A percentile compares a stretch with the other conserved stretches of the same genome.
phyloP scores from a whole-genome alignment of 2,329 filamentous ascomycete genomes.

The Blumeriella jaapii region DNA sequence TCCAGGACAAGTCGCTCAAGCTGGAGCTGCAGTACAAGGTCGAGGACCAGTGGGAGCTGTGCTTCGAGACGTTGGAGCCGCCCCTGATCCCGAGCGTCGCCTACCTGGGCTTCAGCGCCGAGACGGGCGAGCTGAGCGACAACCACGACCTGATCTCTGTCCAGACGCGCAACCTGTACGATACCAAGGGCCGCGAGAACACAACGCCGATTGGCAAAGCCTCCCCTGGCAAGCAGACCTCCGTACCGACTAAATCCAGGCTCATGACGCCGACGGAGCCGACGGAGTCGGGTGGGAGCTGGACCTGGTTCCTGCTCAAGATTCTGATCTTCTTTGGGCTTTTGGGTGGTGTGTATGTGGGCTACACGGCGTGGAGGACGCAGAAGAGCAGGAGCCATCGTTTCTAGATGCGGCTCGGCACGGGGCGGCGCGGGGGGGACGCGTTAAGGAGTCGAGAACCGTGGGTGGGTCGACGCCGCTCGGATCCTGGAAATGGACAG shows the following conservation, averaged over 20 bases:
- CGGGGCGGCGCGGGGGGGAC: not conserved
- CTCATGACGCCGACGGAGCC: constrained; percentile 6
- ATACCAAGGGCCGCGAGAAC: too few relatives aligned
- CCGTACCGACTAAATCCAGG: constrained; percentile 15
- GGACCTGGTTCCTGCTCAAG: constrained; percentile 71
- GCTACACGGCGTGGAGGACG: constrained; percentile 70
- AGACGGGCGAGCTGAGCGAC: constrained; percentile 93
- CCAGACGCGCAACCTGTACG: constrained; percentile 80
- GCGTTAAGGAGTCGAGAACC: not conserved
- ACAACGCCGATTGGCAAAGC: too few relatives aligned
- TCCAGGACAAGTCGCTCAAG: constrained; percentile 85
- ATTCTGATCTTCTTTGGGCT: constrained; percentile 62
- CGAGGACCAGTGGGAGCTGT: constrained; percentile 77
- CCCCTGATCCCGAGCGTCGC: constrained; percentile 69
- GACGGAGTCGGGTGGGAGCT: constrained; percentile 36
- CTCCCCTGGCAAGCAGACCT: too few relatives aligned
- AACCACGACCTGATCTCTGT: constrained; percentile 95
- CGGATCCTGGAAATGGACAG: too few relatives aligned
- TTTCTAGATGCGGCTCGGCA: constrained; percentile 18
- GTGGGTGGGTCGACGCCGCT: too few relatives aligned
- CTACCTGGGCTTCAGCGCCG: constrained; percentile 69
- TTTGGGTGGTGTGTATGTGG: constrained; percentile 67
- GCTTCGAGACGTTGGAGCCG: constrained; percentile 64
- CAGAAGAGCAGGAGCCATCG: constrained; percentile 25
- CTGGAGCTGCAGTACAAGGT: constrained; percentile 91